Evolutionary conservation across 2,329 filamentous ascomycete species (phyloP), one percentile per base, ranked within the genome.

Genomic region (Alternaria sp.): DNA sequence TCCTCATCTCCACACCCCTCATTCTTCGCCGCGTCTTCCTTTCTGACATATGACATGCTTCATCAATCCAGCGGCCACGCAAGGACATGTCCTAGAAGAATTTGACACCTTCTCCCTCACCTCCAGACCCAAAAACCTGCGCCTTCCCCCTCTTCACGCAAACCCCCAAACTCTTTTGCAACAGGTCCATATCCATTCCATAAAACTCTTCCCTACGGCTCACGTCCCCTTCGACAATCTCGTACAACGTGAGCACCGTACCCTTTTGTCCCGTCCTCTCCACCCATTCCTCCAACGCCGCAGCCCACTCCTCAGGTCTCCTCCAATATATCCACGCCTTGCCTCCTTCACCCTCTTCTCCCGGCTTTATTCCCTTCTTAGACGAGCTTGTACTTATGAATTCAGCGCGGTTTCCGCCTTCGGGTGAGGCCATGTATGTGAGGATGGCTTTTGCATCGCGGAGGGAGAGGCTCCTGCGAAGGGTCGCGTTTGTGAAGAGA

Each of bases 111-210:
- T 92, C 88, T 62, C 92, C 91, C 5, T 60, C 58, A 28, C 76
- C 77, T 72, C 94, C 93, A 55, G 88, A 87, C 34, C 94, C 94
- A 81, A 99, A 98, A 27, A 98, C 89, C 79, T 98, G 94, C 14
- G 94, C 94, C 81, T 92, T 97, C 69, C 93, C 93, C 64, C 90
- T 87, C 84, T 96, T 97, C 36, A 97, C 94, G 50, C 97, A 85
- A 51, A 95, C 84, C 62, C 87, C 86, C 50, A 99, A 84, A 38
- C 92, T 90, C 78, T 90, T 93, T 68, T 91, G 86, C 73, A 99
- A 84, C 63, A 97, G 79, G 25, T 93, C 92, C 46, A 85, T 84
- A 75, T 98, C 94, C 83, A 99, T 91, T n/a, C 92, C 92, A 78
- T 93, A 89, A 73, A 97, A 92, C 69, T 96, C 93, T 73, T 78